Evolutionary conservation across 2,329 filamentous ascomycete genomes (phyloP).

Genomic region (Calonectria hawksworthii): DNA sequence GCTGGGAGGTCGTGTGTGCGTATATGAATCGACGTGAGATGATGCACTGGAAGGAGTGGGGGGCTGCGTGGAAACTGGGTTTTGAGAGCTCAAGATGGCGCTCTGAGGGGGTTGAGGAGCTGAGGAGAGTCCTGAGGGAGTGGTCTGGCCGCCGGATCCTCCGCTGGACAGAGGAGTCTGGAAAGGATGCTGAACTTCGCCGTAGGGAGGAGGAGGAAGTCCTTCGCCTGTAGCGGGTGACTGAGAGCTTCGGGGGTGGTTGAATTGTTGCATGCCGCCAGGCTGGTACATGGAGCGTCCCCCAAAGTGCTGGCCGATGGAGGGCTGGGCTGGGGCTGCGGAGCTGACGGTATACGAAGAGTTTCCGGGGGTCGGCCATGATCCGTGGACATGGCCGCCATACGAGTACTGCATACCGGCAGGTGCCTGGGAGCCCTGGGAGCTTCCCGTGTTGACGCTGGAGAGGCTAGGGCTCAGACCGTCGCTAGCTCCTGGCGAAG

Average conservation of each 20-base stretch:
- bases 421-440: constrained; percentile 69
- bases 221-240: constrained; percentile 71
- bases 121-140: constrained; percentile 45
- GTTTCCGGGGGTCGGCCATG: constrained; percentile 70
- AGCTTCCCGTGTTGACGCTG: constrained; percentile 72
- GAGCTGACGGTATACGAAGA: constrained; percentile 69
- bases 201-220: constrained; percentile 77
- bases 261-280: constrained; percentile 60
- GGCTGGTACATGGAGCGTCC: constrained; percentile 61
- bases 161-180: constrained; percentile 67
- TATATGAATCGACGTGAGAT: constrained; percentile 71
- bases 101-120: constrained; percentile 46
- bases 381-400: constrained; percentile 63
- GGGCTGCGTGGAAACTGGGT: constrained; percentile 56
- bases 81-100: constrained; percentile 46
- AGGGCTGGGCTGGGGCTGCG: constrained; percentile 46
- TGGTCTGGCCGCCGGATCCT: constrained; percentile 58
- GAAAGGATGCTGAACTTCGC: constrained; percentile 76
- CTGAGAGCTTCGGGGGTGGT: constrained; percentile 51
- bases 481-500: constrained; percentile 67
- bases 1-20: constrained; percentile 64
- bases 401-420: constrained; percentile 64
- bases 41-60: constrained; percentile 65
- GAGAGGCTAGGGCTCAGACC: constrained; percentile 73
- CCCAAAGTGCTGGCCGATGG: constrained; percentile 47